Percentiles rank a stretch among this genome's conserved stretches.
These are phyloP conservation scores for Tulasnella sp. DNA, from an alignment of 768 basidiomycete genomes.

Conservation along the genomic window DNA sequence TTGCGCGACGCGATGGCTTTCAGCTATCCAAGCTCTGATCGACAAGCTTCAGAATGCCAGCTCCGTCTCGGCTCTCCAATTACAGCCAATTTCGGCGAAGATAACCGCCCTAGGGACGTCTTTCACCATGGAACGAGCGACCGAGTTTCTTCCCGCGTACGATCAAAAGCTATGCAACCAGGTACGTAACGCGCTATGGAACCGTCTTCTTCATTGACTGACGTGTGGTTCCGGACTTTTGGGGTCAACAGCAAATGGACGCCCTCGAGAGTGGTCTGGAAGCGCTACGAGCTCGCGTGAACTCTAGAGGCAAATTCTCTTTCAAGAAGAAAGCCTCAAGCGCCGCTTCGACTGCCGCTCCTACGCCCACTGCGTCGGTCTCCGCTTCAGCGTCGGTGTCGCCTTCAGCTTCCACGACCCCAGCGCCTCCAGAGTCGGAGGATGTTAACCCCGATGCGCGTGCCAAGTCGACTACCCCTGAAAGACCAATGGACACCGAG, in stretches of 20 bases:
- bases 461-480: background rate
- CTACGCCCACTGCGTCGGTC: background rate
- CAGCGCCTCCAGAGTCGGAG: background rate
- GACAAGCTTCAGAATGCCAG: background rate
- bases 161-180: constrained; percentile 20
- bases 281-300: background rate
- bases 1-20: too few species aligned
- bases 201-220: background rate
- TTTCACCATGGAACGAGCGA: background rate
- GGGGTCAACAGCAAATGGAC: background rate
- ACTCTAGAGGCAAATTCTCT: constrained; percentile 1
- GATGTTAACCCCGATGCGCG: too few species aligned
- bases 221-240: background rate
- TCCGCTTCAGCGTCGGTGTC: background rate
- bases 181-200: background rate
- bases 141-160: constrained; percentile 14
- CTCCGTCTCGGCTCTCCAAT: background rate
- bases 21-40: background rate
- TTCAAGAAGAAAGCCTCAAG: constrained; percentile 23
- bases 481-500: background rate
- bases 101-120: background rate
- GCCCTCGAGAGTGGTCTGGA: background rate
- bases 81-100: background rate
- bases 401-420: background rate
- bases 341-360: background rate